Percentiles rank a stretch among this genome's conserved stretches.
These are phyloP conservation scores for Penicillium digitatum DNA, from an alignment of 2,329 filamentous ascomycete genomes.

Conservation along the genomic window DNA sequence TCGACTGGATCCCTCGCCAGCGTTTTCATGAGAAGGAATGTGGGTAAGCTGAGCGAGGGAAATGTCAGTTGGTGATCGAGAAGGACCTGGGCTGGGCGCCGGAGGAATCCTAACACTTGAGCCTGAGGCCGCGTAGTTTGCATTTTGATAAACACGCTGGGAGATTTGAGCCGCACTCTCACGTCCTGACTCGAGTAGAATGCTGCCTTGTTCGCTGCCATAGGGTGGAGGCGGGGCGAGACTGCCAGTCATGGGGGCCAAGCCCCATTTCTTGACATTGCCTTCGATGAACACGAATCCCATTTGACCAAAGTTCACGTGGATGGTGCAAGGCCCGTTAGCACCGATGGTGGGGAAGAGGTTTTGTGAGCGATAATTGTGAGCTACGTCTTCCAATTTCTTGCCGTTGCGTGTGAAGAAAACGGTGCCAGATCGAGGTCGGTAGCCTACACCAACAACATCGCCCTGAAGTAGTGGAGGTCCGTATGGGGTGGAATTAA, in stretches of 20 bases:
- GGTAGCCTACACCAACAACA: slow-evolving; percentile 91
- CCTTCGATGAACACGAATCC: slow-evolving; percentile 99
- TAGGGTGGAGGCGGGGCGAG: slow-evolving; percentile 94
- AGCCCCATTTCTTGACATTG: slow-evolving; percentile 99
- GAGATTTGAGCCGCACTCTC: slow-evolving; percentile 47
- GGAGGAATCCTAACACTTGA: slow-evolving; percentile 69
- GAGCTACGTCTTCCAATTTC: slow-evolving; percentile 88
- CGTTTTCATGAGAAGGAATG: slow-evolving; percentile 62
- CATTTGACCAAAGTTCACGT: slow-evolving; percentile 97
- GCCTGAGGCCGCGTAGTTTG: slow-evolving; percentile 71
- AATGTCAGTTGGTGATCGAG: slow-evolving; percentile 91
- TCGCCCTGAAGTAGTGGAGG: slow-evolving; percentile 87
- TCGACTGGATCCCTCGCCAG: slow-evolving; percentile 66
- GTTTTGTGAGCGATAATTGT: slow-evolving; percentile 90
- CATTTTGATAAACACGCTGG: slow-evolving; percentile 46
- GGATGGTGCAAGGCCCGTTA: slow-evolving; percentile 84
- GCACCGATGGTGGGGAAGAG: slow-evolving; percentile 98
- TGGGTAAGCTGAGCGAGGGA: slow-evolving; percentile 82
- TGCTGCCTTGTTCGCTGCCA: slow-evolving; percentile 93
- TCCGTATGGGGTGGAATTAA: slow-evolving; percentile 72
- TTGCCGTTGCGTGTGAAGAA: slow-evolving; percentile 99
- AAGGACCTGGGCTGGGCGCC: slow-evolving; percentile 81
- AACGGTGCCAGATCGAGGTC: slow-evolving; percentile 86
- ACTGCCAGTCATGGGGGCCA: slow-evolving; percentile 92
- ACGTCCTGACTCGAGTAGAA: slow-evolving; percentile 80